phyloP scores from a whole-genome alignment of 1,284 basidiomycete genomes.

The Boletellus deceptivus region DNA sequence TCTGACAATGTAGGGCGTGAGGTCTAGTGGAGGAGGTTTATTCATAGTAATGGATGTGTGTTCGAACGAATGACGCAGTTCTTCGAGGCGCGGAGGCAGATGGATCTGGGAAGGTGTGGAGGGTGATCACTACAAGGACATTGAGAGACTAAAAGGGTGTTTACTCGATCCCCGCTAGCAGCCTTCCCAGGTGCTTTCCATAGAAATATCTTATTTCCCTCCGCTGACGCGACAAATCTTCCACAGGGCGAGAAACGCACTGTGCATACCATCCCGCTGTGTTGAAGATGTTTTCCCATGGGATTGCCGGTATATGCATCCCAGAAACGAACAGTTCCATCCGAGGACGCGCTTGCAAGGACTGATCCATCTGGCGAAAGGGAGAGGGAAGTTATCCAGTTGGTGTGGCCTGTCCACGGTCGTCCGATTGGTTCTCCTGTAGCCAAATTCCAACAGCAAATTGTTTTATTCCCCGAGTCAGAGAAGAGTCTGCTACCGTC shows the following conservation, averaged over 20 bases:
- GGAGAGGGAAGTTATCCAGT: background rate
- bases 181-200: too few relatives aligned
- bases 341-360: slow-evolving; percentile 11
- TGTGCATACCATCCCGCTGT: fast-evolving
- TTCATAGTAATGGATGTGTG: too few relatives aligned
- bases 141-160: too few relatives aligned
- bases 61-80: too few relatives aligned
- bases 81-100: too few relatives aligned
- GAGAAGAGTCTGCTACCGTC: slow-evolving; percentile 10
- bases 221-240: slow-evolving; percentile 4
- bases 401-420: slow-evolving; percentile 5
- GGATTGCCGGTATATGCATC: background rate
- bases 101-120: too few relatives aligned
- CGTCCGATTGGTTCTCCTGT: slow-evolving; percentile 1
- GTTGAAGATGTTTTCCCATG: background rate
- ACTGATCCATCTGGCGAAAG: slow-evolving; percentile 3
- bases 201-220: too few relatives aligned
- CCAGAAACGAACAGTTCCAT: slow-evolving; percentile 14
- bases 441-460: background rate
- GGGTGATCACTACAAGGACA: too few relatives aligned
- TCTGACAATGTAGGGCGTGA: too few relatives aligned
- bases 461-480: background rate
- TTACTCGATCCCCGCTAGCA: too few relatives aligned
- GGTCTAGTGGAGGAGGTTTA: too few relatives aligned
- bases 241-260: slow-evolving; percentile 9